A percentile compares a stretch with the other conserved stretches of the same genome.
Evolutionary conservation across 371 early-diverging fungal species (phyloP).

Genomic region (Massospora cicadina): DNA sequence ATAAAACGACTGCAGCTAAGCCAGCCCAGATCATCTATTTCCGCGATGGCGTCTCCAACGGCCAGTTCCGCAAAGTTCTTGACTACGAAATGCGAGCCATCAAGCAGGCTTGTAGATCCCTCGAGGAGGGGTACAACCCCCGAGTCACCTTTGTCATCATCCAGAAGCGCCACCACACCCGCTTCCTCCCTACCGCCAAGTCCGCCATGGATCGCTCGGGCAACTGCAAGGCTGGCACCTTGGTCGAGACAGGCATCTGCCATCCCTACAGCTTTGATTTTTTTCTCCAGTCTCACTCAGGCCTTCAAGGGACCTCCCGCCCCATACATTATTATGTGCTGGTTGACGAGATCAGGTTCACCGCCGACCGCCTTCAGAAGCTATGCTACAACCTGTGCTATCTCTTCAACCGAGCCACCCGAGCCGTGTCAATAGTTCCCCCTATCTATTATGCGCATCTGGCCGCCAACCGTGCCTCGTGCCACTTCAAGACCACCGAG

Average conservation of each 20-base stretch:
- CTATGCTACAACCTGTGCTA: constrained; percentile 70
- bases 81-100: constrained; percentile 68
- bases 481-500: constrained; percentile 26
- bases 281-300: constrained; percentile 65
- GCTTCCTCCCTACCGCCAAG: constrained; percentile 67
- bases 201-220: constrained; percentile 39
- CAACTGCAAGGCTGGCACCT: constrained; percentile 76
- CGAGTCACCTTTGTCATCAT: constrained; percentile 81
- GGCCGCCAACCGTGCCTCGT: constrained; percentile 59
- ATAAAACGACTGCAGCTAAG: constrained; percentile 42
- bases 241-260: constrained; percentile 69
- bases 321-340: constrained; percentile 72
- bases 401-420: constrained; percentile 61
- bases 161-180: constrained; percentile 90
- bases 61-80: constrained; percentile 68
- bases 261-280: constrained; percentile 84
- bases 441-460: constrained; percentile 81
- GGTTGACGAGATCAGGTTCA: constrained; percentile 53
- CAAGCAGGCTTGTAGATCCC: constrained; percentile 40
- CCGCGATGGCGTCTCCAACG: constrained; percentile 86
- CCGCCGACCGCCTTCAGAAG: constrained; percentile 43
- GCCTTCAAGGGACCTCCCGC: constrained; percentile 62
- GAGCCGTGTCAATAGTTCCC: constrained; percentile 54
- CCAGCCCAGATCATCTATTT: constrained; percentile 85
- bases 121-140: constrained; percentile 44